A percentile compares a stretch with the other conserved stretches of the same genome.
phyloP scores from a whole-genome alignment of 768 basidiomycete genomes.

The Tubosaeta sp. region DNA sequence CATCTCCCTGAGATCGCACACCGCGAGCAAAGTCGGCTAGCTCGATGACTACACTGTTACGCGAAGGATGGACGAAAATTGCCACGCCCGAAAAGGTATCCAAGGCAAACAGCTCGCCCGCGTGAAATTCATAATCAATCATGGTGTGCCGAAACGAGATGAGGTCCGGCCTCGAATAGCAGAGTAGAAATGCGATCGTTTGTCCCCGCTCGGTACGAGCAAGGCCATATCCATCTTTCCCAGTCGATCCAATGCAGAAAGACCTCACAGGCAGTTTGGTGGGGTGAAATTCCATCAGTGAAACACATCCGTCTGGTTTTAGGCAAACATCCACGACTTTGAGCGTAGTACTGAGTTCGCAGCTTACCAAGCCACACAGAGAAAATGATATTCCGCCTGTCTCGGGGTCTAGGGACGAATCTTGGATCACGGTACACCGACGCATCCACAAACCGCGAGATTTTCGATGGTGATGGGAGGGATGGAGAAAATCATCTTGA shows the following conservation, averaged over 20 bases:
- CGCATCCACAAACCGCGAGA: neutral
- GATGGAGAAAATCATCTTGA: neutral
- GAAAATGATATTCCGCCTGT: neutral
- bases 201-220: neutral
- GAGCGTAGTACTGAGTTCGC: neutral
- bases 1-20: neutral
- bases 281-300: neutral
- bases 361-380: neutral
- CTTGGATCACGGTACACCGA: neutral
- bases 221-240: neutral
- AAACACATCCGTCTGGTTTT: slow-evolving; percentile 4
- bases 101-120: neutral
- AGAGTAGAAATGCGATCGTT: neutral
- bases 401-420: neutral
- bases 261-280: neutral
- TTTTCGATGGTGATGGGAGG: slow-evolving; percentile 5
- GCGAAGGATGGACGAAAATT: slow-evolving; percentile 1
- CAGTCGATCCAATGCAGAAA: neutral
- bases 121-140: neutral
- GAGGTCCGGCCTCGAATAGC: neutral
- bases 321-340: slow-evolving; percentile 4
- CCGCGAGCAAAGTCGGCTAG: neutral
- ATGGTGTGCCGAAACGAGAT: neutral
- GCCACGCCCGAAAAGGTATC: slow-evolving; percentile 1
- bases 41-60: neutral